Conservation (phyloP, 352 stramenopile species). For the Pythium pyrilobum region DNA sequence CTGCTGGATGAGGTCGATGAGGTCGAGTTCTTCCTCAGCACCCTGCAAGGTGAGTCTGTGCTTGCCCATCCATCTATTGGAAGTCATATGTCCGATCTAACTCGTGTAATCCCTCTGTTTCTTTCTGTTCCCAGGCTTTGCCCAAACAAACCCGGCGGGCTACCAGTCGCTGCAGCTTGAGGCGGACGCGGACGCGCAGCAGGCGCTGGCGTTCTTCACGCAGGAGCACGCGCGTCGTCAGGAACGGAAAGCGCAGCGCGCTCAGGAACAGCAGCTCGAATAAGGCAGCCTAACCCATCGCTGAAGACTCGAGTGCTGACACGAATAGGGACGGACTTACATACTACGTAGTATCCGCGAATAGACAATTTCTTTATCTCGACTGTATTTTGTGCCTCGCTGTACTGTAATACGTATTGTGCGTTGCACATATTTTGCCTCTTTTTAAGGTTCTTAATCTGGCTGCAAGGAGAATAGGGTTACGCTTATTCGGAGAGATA, state of each 20-base stretch:
- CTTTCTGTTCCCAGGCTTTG: conserved; percentile 27
- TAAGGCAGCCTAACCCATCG: no score
- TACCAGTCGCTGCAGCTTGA: conserved; percentile 63
- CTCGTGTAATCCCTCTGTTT: not conserved
- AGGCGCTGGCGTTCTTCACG: conserved; percentile 52
- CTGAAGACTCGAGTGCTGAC: no score
- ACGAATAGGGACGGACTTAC: no score
- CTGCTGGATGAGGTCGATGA: conserved; percentile 93
- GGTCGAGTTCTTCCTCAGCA: conserved; percentile 88
- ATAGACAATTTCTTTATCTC: no score
- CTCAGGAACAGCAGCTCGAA: conserved; percentile 14
- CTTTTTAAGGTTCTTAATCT: no score
- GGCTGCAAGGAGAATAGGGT: no score
- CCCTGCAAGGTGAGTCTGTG: conserved; percentile 51
- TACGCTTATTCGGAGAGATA: no score
- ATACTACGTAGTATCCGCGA: no score
- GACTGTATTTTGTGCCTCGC: no score
- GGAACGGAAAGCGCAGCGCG: conserved; percentile 20
- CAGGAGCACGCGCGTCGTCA: conserved; percentile 51
- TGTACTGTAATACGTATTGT: no score
- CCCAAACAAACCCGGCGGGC: conserved; percentile 40
- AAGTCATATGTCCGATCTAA: not conserved
- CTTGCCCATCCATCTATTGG: not conserved
- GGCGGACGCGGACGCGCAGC: conserved; percentile 49
- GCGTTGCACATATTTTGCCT: no score